Conservation (phyloP, 169 alveolate species). For the Eimeria sp. region DNA sequence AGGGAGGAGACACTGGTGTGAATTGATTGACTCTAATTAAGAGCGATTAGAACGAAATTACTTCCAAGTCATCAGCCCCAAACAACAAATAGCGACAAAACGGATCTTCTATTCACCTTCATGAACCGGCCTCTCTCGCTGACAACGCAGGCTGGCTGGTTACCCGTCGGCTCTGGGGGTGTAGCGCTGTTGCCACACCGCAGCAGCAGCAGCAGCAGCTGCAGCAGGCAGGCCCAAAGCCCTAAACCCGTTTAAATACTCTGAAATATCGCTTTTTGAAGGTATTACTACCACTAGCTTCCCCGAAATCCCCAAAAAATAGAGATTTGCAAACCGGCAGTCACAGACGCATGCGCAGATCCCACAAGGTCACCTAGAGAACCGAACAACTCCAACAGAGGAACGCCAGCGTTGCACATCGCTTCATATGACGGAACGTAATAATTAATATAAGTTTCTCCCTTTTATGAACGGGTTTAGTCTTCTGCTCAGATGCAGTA, state of each 20-base stretch:
- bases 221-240: background rate
- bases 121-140: background rate
- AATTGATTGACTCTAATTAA: background rate
- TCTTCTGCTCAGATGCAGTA: background rate
- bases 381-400: background rate
- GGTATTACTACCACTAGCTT: background rate
- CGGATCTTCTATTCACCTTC: background rate
- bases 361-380: background rate
- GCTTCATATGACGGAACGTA: background rate
- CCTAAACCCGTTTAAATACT: background rate
- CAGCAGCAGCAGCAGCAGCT: background rate
- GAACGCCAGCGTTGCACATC: background rate
- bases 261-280: too few species aligned
- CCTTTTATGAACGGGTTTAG: background rate
- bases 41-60: conserved; percentile 4
- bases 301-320: too few species aligned
- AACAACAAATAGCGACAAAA: background rate
- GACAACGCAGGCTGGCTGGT: background rate
- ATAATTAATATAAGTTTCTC: too few species aligned
- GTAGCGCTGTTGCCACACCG: background rate
- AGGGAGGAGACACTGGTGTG: conserved; percentile 17
- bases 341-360: background rate
- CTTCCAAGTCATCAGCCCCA: conserved; percentile 16
- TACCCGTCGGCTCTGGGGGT: conserved; percentile 8
- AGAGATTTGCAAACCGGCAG: background rate